Conservation (phyloP, 257 asterid genomes). For the Oldenlandia corymbosa region DNA sequence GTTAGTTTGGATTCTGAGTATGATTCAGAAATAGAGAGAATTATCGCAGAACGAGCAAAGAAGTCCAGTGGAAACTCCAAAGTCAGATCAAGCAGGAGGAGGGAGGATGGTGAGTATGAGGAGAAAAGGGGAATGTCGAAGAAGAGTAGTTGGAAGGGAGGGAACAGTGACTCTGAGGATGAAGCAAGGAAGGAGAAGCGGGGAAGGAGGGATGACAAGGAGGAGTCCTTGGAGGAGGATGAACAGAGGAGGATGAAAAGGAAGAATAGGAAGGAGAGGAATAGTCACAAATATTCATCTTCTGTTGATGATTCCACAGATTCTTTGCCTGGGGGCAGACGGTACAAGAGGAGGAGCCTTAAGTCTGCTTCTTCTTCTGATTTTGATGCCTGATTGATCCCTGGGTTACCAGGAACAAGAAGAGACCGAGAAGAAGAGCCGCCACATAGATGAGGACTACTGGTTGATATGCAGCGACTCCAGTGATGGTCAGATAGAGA, state of each 20-base stretch:
- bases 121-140: slow-evolving; percentile 55
- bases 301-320: slow-evolving; percentile 32
- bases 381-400: slow-evolving; percentile 43
- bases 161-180: slow-evolving; percentile 40
- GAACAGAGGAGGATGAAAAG: slow-evolving; percentile 20
- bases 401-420: slow-evolving; percentile 70
- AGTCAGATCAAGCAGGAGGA: slow-evolving; percentile 28
- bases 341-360: slow-evolving; percentile 53
- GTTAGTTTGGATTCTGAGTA: slow-evolving; percentile 78
- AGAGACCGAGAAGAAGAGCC: slow-evolving; percentile 65
- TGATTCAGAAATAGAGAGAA: slow-evolving; percentile 77
- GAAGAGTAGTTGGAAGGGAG: slow-evolving; percentile 48
- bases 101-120: slow-evolving; percentile 20
- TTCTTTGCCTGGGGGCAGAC: slow-evolving; percentile 46
- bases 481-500: too few species aligned
- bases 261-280: slow-evolving; percentile 20
- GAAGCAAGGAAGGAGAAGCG: slow-evolving; percentile 41
- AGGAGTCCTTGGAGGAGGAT: slow-evolving; percentile 8
- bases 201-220: slow-evolving; percentile 10
- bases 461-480: too few species aligned
- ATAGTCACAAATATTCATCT: slow-evolving; percentile 20
- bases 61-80: slow-evolving; percentile 32
- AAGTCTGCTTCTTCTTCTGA: slow-evolving; percentile 36
- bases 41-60: slow-evolving; percentile 48
- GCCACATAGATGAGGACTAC: slow-evolving; percentile 37